Evolutionary conservation across 257 asterid genomes (phyloP).

Genomic region (Solanum clarkiae): DNA sequence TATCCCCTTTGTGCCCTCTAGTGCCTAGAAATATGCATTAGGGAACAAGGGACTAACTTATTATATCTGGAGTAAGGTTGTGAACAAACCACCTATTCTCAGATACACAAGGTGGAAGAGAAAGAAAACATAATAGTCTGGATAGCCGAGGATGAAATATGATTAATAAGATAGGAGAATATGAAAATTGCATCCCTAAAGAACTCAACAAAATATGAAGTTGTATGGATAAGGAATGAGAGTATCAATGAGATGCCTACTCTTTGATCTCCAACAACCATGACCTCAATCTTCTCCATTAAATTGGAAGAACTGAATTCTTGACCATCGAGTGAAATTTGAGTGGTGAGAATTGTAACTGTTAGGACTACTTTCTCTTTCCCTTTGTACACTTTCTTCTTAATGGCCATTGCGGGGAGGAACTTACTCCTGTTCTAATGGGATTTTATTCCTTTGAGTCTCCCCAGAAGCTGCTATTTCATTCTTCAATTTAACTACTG

Average conservation of each 20-base stretch:
- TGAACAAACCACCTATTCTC: not conserved
- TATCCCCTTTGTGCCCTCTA: not conserved
- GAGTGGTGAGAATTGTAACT: not conserved
- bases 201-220: too few relatives aligned
- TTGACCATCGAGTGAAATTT: not conserved
- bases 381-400: not conserved
- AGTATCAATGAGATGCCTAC: too few relatives aligned
- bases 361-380: not conserved
- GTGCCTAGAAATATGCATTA: not conserved
- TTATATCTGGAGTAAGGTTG: not conserved
- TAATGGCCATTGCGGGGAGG: not conserved
- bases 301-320: not conserved
- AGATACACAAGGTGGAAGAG: not conserved
- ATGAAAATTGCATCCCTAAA: too few relatives aligned
- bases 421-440: not conserved
- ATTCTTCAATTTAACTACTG: not conserved
- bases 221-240: too few relatives aligned
- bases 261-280: too few relatives aligned
- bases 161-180: not conserved
- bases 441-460: not conserved
- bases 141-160: not conserved
- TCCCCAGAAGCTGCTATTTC: not conserved
- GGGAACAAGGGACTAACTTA: not conserved
- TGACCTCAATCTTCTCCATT: too few relatives aligned
- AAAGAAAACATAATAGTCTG: not conserved